Base-by-base conservation (phyloP, 805 yeast species). In the Blastobotrys terrestris region DNA sequence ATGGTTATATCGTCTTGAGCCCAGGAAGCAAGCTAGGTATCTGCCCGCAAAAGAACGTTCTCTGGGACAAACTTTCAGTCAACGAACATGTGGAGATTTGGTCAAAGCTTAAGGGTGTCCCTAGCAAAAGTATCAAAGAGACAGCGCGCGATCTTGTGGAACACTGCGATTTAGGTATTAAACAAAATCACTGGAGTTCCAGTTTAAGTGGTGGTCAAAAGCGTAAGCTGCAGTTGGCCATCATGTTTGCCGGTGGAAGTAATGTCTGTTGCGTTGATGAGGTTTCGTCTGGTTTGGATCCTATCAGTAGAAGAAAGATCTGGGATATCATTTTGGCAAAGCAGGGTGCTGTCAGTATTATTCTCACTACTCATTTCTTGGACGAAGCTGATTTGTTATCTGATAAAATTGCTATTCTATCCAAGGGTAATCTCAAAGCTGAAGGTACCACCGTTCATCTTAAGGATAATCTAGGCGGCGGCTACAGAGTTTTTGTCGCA, bases 221-320 rank as follows among this genome's bases (percentile, higher is more conserved):
- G 53, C 58, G 72, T 35, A 68, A 68, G 50, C 57, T 68, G 18
- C 72, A 68, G 49, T 59, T 68, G 31, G 72, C 72, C 1, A 62
- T 67, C 40, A 66, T 65, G 67, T 66, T 68, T 60, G 65, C 61
- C 18, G 72, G 72, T 18, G 71, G 65, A 2, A 60, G 67, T 21
- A 62, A 63, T 47, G 61, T 68, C 2, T 68, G 72, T 54, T 66
- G 69, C 40, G 60, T 68, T 39, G 72, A 68, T 51, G 72, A 68
- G 52, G 72, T 67, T n/a, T 66, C 71, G 14, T 68, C 72, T 15
- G 72, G 72, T 1, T 55, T 68, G 39, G 72, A 68, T 59, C 72
- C 72, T 7, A 44, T 68, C 7, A 63, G 68, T 39, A 60, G 72
- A 18, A 61, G 71, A 7, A 62, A 62, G 41, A 68, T 68, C 39